These are phyloP conservation scores for Aureobasidium sp. DNA, from an alignment of 2,329 filamentous ascomycete species.

Conservation along the genomic window DNA sequence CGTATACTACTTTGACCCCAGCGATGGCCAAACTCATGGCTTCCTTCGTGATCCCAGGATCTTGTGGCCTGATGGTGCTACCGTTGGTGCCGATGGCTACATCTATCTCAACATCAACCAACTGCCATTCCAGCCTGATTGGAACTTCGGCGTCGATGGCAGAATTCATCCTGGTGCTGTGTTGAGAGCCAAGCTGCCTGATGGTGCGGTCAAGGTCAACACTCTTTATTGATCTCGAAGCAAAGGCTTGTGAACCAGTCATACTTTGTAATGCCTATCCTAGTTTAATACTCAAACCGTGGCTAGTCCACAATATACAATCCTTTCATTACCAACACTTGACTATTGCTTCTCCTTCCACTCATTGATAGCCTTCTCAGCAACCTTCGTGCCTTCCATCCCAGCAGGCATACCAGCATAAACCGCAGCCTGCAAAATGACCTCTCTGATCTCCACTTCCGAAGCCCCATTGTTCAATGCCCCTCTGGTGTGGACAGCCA, in stretches of 20 bases:
- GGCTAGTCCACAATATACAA: background rate
- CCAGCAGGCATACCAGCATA: constrained; percentile 51
- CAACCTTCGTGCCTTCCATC: constrained; percentile 48
- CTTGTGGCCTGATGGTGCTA: constrained; percentile 39
- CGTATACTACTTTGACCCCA: constrained; percentile 39
- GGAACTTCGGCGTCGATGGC: constrained; percentile 41
- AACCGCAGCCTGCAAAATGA: constrained; percentile 43
- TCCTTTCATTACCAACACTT: background rate
- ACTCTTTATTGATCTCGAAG: background rate
- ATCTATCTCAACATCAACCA: constrained; percentile 47
- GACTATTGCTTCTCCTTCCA: constrained; percentile 37
- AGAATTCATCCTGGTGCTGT: constrained; percentile 40
- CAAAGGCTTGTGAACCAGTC: background rate
- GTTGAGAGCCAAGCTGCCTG: constrained; percentile 36
- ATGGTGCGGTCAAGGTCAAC: constrained; percentile 35
- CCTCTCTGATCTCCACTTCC: constrained; percentile 57
- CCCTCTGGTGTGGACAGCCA: constrained; percentile 56
- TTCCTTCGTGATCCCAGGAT: constrained; percentile 39
- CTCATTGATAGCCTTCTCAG: constrained; percentile 45
- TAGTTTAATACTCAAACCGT: background rate
- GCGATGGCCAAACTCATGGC: constrained; percentile 30
- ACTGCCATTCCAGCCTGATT: constrained; percentile 41
- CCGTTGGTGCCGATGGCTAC: constrained; percentile 38
- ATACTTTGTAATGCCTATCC: background rate
- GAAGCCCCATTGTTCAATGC: constrained; percentile 57